Conservation (phyloP, 805 yeast genomes). For the Saccharomyces jurei region DNA sequence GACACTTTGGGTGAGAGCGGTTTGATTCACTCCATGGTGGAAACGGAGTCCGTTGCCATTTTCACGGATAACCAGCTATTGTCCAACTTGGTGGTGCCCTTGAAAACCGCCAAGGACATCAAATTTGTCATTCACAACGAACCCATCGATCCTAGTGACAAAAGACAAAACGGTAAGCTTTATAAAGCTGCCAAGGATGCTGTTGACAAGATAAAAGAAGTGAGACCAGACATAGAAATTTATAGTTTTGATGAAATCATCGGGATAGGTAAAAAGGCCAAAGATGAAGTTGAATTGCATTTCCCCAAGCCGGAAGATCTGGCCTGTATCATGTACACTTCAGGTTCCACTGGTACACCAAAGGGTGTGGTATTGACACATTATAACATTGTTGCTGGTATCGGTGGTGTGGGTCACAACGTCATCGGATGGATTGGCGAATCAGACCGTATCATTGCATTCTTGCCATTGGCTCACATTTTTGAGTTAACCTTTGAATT, state of each 20-base stretch:
- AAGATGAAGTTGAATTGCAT: constrained; percentile 32
- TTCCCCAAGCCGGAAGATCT: constrained; percentile 43
- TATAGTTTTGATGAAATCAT: constrained; percentile 58
- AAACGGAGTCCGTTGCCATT: constrained; percentile 71
- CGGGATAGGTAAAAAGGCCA: constrained; percentile 48
- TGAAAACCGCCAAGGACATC: constrained; percentile 53
- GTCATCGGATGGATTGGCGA: constrained; percentile 48
- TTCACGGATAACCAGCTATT: constrained; percentile 79
- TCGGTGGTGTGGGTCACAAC: constrained; percentile 69
- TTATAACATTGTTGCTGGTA: constrained; percentile 64
- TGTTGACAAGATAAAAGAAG: constrained; percentile 46
- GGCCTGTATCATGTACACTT: constrained; percentile 63
- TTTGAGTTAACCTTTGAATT: constrained; percentile 88
- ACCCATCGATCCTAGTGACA: constrained; percentile 48
- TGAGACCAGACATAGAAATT: constrained; percentile 70
- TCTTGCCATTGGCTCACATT: constrained; percentile 93
- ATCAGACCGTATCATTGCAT: constrained; percentile 71
- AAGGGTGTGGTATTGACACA: constrained; percentile 70
- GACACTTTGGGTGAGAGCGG: constrained; percentile 90
- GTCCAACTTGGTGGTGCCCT: constrained; percentile 58
- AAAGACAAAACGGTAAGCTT: constrained; percentile 53
- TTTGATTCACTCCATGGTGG: constrained; percentile 72
- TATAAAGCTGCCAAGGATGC: constrained; percentile 51
- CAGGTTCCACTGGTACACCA: constrained; percentile 71
- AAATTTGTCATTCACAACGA: constrained; percentile 68